Evolutionary conservation across 2,329 filamentous ascomycete species (phyloP), one percentile per base, ranked within the genome.

Genomic region (Fusarium robinianum): DNA sequence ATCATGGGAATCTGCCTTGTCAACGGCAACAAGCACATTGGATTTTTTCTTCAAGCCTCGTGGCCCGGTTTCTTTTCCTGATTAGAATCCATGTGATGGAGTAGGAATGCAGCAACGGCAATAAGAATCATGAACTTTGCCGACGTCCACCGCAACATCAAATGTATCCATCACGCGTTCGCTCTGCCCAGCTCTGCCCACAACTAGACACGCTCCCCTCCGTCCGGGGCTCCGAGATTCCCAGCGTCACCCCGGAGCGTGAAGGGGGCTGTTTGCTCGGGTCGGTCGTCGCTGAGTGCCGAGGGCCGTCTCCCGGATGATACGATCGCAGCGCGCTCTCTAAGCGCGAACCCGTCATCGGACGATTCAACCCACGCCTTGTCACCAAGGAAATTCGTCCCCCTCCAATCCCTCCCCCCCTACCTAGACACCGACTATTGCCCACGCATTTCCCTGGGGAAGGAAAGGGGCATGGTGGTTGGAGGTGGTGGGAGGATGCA

Each of bases 111-210:
- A n/a, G n/a, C n/a, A 38, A 41, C 25, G 24, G 18, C 33, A 19
- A 31, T n/a, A n/a, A 33, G 23, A 34, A 12, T 40, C 36, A 39
- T 35, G 22, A 42, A 42, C 33, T 29, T 40, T 27, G 30, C 49
- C 29, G 11, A 31, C 23, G 24, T 35, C 15, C 38, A 46, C 37
- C 37, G 18, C 26, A 46, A 24, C 21, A 42, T 46, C 23, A 31
- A n/a, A 39, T 46, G 46, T 46, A 40, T 18, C 30, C 27, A 58
- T 54, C 56, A 58, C 48, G 46, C 43, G 49, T 59, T 55, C 33
- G 16, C 40, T 50, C 30, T 41, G 23, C 29, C 45, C 48, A 53
- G 40, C 27, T 15, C n/a, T n/a, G n/a, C n/a, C n/a, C n/a, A n/a
- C n/a, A n/a, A n/a, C n/a, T 22, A 32, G 24, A 17, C 30, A 29